These are phyloP conservation scores for Fagopyrum esculentum DNA, from an alignment of 148 eudicot genomes.

Conservation along the genomic window DNA sequence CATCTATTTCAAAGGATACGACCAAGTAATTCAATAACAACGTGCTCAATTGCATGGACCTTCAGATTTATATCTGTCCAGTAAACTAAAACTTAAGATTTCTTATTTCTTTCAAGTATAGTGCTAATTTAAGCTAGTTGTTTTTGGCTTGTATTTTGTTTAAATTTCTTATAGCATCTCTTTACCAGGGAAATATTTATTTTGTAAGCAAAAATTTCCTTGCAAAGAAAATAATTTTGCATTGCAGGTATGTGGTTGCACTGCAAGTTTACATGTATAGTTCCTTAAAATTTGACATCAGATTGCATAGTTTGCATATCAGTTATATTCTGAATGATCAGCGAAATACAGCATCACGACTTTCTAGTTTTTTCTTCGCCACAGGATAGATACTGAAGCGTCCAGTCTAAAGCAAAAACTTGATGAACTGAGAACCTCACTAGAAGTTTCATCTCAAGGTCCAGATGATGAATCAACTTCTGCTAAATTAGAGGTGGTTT, in stretches of 20 bases:
- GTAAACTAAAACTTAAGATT: not conserved
- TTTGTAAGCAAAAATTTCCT: not conserved
- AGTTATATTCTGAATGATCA: not conserved
- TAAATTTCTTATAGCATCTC: not conserved
- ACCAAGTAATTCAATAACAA: not conserved
- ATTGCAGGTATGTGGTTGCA: not conserved
- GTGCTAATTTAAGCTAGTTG: not conserved
- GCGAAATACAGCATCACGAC: not conserved
- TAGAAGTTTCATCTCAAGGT: conserved; percentile 31
- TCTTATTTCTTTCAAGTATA: not conserved
- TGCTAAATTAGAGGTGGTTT: conserved; percentile 63
- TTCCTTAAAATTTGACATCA: not conserved
- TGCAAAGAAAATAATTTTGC: not conserved
- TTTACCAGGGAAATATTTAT: not conserved
- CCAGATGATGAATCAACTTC: conserved; percentile 38
- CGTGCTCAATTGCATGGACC: not conserved
- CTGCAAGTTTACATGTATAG: not conserved
- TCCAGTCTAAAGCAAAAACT: conserved; percentile 52
- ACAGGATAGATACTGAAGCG: conserved; percentile 83
- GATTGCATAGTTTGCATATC: not conserved
- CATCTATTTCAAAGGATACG: not conserved
- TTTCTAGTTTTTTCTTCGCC: conserved; percentile 20
- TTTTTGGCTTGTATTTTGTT: not conserved
- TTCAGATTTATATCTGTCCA: not conserved
- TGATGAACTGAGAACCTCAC: conserved; percentile 44